A percentile compares a stretch with the other conserved stretches of the same genome.
phyloP scores from a whole-genome alignment of 139 green algal species.

The Chlorella sp. region DNA sequence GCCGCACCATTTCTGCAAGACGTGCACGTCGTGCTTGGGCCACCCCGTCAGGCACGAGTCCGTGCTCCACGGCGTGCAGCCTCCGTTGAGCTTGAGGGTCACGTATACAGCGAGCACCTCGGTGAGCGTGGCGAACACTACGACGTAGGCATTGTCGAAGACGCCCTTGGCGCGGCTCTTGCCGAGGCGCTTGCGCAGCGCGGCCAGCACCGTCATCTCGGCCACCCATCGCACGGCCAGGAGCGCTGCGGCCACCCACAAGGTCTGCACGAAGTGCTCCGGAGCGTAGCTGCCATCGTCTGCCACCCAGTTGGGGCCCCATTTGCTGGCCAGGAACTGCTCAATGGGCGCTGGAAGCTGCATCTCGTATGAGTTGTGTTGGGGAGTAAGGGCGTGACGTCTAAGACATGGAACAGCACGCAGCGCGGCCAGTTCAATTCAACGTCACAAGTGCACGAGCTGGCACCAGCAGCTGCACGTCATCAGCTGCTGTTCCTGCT shows the following conservation, averaged over 20 bases:
- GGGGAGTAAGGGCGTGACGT: too few species aligned
- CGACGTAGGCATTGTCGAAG: conserved; percentile 15
- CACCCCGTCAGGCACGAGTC: conserved; percentile 23
- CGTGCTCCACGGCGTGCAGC: conserved; percentile 28
- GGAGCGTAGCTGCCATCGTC: not conserved
- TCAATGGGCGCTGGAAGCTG: too few species aligned
- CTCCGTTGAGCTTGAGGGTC: conserved; percentile 21
- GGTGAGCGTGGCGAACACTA: not conserved
- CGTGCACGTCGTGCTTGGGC: conserved; percentile 15
- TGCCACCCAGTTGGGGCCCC: too few species aligned
- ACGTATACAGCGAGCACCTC: conserved; percentile 18
- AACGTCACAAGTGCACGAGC: too few species aligned
- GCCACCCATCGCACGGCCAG: not conserved
- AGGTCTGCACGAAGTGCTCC: not conserved
- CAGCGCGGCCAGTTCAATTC: too few species aligned
- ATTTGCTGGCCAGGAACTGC: too few species aligned
- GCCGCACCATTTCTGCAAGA: conserved; percentile 17
- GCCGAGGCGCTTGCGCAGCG: not conserved
- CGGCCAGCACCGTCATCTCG: not conserved
- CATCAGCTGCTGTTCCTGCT: too few species aligned
- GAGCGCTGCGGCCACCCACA: not conserved
- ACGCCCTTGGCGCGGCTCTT: not conserved
- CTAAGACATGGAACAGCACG: too few species aligned
- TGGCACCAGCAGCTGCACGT: too few species aligned
- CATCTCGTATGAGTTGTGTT: too few species aligned